Evolutionary conservation across 2,329 filamentous ascomycete genomes (phyloP).

Genomic region (Botrytis squamosa): DNA sequence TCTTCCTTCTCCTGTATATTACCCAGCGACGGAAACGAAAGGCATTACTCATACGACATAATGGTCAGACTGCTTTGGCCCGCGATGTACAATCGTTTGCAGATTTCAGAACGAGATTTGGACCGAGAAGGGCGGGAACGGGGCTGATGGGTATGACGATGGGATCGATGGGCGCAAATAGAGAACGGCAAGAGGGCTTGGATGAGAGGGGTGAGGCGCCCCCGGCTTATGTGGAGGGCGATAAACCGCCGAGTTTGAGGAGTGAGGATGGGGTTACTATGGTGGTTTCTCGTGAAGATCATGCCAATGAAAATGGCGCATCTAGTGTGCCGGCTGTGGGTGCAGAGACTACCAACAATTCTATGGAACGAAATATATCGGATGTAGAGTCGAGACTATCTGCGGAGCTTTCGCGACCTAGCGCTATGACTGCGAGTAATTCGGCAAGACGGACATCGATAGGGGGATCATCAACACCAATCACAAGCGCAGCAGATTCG

Average conservation of each 20-base stretch:
- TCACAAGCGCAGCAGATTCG: slow-evolving; percentile 1
- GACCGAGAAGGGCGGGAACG: slow-evolving; percentile 23
- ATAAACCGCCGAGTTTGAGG: slow-evolving; percentile 35
- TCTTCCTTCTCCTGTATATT: slow-evolving; percentile 46
- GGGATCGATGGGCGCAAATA: background rate
- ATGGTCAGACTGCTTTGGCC: slow-evolving; percentile 38
- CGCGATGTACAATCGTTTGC: slow-evolving; percentile 33
- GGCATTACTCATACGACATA: slow-evolving; percentile 23
- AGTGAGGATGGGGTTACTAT: slow-evolving; percentile 13
- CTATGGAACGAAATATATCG: background rate
- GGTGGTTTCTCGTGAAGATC: background rate
- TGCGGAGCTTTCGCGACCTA: slow-evolving; percentile 4
- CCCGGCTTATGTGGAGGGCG: slow-evolving; percentile 53
- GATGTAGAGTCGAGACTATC: slow-evolving; percentile 9
- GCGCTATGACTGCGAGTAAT: background rate
- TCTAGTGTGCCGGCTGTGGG: background rate
- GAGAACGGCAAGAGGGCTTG: slow-evolving; percentile 52
- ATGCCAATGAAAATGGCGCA: background rate
- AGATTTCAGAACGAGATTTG: slow-evolving; percentile 23
- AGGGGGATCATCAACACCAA: background rate
- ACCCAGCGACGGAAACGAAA: slow-evolving; percentile 41
- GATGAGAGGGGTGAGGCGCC: slow-evolving; percentile 65
- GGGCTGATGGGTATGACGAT: slow-evolving; percentile 18
- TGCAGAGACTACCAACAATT: background rate
- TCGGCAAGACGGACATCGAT: background rate